Percentiles rank a stretch among this genome's conserved stretches.
Conservation (phyloP, 192 early-diverging fungal species). For the Rhizophagus prolifer region DNA sequence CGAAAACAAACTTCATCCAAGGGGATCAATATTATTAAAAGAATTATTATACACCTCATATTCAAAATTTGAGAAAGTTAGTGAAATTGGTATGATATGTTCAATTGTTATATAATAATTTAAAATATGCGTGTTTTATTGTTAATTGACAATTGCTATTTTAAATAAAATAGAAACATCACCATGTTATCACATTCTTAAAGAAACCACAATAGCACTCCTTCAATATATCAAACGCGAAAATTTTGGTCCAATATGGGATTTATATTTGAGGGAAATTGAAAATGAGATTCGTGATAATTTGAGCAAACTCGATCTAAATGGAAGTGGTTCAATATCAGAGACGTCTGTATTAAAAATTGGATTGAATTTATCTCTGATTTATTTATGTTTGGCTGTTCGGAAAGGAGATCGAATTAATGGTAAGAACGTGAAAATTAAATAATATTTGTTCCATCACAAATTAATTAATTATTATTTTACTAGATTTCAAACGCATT, state of each 20-base stretch:
- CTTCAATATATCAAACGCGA: constrained; percentile 52
- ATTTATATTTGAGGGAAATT: constrained; percentile 43
- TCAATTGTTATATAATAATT: not conserved
- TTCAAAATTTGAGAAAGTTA: constrained; percentile 23
- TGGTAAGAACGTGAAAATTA: constrained; percentile 27
- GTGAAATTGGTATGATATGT: not conserved
- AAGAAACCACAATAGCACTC: constrained; percentile 50
- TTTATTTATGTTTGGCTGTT: constrained; percentile 51
- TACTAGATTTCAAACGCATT: constrained; percentile 49
- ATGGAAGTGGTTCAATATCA: constrained; percentile 1
- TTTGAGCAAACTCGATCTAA: constrained; percentile 9
- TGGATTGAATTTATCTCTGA: constrained; percentile 41
- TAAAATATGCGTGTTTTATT: not conserved
- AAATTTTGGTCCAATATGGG: constrained; percentile 46
- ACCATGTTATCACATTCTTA: constrained; percentile 37
- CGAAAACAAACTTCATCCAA: constrained; percentile 51
- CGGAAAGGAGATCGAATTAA: constrained; percentile 53
- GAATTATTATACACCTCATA: constrained; percentile 40
- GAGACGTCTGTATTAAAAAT: constrained; percentile 37
- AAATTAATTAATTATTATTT: not conserved
- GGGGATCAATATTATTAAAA: constrained; percentile 45
- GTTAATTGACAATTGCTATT: not conserved
- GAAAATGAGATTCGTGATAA: constrained; percentile 33
- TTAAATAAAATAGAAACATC: constrained; percentile 23
- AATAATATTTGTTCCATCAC: not conserved